phyloP scores from a whole-genome alignment of 1,284 basidiomycete genomes.

The Vanrija sp. region DNA sequence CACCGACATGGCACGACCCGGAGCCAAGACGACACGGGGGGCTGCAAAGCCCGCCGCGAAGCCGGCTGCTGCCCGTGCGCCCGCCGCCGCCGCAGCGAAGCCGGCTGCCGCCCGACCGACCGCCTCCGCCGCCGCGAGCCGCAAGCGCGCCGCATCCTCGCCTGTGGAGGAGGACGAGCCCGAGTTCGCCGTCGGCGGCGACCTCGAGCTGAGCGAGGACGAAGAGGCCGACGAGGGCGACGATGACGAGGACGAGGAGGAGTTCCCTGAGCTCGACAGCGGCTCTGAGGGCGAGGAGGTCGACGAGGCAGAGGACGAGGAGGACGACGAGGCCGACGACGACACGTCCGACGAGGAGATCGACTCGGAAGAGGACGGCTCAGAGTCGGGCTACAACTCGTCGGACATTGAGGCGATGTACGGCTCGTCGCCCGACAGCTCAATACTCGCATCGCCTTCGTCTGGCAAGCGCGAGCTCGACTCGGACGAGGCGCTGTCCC shows the following conservation, averaged over 20 bases:
- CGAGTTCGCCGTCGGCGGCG: constrained; percentile 30
- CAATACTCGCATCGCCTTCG: constrained; percentile 15
- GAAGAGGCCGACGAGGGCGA: constrained; percentile 30
- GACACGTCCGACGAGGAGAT: constrained; percentile 38
- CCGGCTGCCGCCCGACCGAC: background rate
- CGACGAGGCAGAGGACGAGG: constrained; percentile 46
- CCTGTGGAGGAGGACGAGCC: constrained; percentile 20
- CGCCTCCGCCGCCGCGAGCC: background rate
- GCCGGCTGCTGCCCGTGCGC: no score
- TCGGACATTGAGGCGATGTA: constrained; percentile 49
- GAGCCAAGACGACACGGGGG: no score
- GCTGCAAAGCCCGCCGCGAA: no score
- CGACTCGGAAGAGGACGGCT: constrained; percentile 44
- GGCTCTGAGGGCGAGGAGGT: constrained; percentile 47
- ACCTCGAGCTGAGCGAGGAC: constrained; percentile 24
- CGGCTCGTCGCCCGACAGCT: constrained; percentile 17
- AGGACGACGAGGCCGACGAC: constrained; percentile 2
- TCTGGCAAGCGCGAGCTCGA: constrained; percentile 12
- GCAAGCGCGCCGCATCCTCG: constrained; percentile 12
- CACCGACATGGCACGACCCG: no score
- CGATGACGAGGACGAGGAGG: constrained; percentile 42
- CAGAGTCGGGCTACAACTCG: constrained; percentile 48
- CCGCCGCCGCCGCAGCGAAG: no score
- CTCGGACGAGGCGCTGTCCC: constrained; percentile 29
- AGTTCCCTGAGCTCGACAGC: constrained; percentile 53